These are phyloP conservation scores for Hortaea werneckii DNA, from an alignment of 2,329 filamentous ascomycete species.

Conservation along the genomic window DNA sequence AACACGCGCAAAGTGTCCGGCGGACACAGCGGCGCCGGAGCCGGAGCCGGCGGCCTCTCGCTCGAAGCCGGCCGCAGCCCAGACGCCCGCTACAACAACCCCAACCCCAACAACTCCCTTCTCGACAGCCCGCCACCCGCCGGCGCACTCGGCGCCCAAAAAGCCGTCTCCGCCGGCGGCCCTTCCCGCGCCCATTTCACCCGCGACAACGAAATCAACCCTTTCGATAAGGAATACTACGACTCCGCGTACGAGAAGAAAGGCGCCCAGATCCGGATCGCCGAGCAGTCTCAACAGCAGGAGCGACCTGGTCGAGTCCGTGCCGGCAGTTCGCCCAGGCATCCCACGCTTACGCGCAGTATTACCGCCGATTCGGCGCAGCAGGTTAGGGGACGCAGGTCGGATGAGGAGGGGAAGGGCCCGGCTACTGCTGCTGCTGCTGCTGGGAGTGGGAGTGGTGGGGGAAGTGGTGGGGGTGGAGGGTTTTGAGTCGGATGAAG, in stretches of 20 bases:
- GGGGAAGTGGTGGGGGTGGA: constrained; percentile 32
- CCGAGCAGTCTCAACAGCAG: constrained; percentile 28
- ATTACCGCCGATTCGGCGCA: constrained; percentile 36
- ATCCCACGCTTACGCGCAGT: constrained; percentile 57
- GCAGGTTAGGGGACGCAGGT: constrained; percentile 21
- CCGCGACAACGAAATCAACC: constrained; percentile 47
- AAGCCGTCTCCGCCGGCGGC: constrained; percentile 32
- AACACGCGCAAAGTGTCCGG: constrained; percentile 48
- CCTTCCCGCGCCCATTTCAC: constrained; percentile 26
- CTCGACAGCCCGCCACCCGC: constrained; percentile 9
- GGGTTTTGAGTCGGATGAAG: constrained; percentile 73
- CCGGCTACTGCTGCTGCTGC: neutral
- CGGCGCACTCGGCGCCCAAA: constrained; percentile 4
- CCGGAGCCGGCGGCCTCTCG: constrained; percentile 8
- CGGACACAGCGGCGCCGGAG: constrained; percentile 24
- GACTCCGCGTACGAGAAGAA: constrained; percentile 57
- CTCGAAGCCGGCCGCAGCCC: neutral
- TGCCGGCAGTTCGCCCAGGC: constrained; percentile 40
- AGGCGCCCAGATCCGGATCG: constrained; percentile 46
- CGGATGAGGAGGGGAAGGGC: constrained; percentile 27
- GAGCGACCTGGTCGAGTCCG: constrained; percentile 15
- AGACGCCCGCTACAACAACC: constrained; percentile 3
- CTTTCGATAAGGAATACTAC: constrained; percentile 70
- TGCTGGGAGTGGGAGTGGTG: constrained; percentile 5
- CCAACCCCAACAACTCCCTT: constrained; percentile 9